Evolutionary conservation across 1,139 yeast species (phyloP).

Genomic region (Taphrina pruni): DNA sequence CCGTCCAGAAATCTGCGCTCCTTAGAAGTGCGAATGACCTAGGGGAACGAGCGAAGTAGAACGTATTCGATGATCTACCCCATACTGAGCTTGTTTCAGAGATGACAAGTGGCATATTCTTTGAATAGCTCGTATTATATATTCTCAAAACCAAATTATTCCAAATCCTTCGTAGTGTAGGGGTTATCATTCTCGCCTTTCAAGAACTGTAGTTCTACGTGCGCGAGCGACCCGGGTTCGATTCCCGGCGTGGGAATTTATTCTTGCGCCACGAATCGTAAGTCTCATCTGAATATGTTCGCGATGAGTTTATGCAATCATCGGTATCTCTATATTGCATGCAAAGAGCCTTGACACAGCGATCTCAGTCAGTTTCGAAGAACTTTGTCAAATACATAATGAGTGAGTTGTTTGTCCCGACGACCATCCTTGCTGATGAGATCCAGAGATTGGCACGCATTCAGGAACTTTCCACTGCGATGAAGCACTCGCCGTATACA

Average conservation of each 20-base stretch:
- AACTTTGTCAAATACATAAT: background rate
- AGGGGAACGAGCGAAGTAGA: too few species aligned
- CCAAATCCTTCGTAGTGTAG: slow-evolving; percentile 34
- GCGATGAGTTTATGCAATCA: background rate
- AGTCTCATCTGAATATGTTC: background rate
- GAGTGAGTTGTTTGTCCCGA: background rate
- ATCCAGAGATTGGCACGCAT: slow-evolving; percentile 44
- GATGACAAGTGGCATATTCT: slow-evolving; percentile 5
- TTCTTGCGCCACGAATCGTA: background rate
- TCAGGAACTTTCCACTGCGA: slow-evolving; percentile 97
- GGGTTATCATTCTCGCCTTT: slow-evolving; percentile 39
- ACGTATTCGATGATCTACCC: too few species aligned
- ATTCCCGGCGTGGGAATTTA: slow-evolving; percentile 35
- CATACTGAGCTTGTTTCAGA: background rate
- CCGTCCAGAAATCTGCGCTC: too few species aligned
- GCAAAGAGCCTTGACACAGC: background rate
- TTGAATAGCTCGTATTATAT: background rate
- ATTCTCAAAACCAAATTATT: background rate
- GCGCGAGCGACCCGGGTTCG: slow-evolving; percentile 39
- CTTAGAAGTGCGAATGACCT: too few species aligned
- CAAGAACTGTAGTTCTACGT: slow-evolving; percentile 1
- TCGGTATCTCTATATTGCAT: background rate
- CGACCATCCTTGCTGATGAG: background rate
- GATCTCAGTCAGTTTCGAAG: background rate
- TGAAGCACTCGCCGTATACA: slow-evolving; percentile 92